Evolutionary conservation across 108 stramenopile species (phyloP).

Genomic region (Bacterosira constricta): DNA sequence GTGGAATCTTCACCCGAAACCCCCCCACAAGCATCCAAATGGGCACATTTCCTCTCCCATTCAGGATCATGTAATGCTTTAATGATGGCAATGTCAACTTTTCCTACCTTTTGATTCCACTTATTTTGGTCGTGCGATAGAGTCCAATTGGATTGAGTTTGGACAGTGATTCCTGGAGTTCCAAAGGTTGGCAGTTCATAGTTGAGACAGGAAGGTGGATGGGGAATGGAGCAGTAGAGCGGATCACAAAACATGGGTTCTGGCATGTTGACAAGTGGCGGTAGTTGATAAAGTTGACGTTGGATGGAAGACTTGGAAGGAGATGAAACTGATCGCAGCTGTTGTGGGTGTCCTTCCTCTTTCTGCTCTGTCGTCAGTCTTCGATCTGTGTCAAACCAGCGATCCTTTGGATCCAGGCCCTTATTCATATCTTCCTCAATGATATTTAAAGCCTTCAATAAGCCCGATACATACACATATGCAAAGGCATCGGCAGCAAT

Average conservation of each 20-base stretch:
- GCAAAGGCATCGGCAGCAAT: constrained; percentile 57
- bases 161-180: constrained; percentile 25
- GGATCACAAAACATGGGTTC: constrained; percentile 44
- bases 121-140: constrained; percentile 41
- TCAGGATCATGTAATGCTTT: constrained; percentile 42
- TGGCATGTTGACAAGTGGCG: constrained; percentile 24
- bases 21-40: constrained; percentile 53
- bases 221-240: constrained; percentile 39
- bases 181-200: constrained; percentile 57
- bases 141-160: constrained; percentile 31
- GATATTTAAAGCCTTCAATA: constrained; percentile 48
- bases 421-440: constrained; percentile 49
- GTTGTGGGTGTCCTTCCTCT: not conserved
- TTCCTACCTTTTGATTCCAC: constrained; percentile 45
- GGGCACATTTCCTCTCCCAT: constrained; percentile 45
- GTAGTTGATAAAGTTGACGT: constrained; percentile 13
- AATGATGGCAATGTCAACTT: constrained; percentile 41
- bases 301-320: not conserved
- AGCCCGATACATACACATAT: constrained; percentile 46
- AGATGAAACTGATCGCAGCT: not conserved
- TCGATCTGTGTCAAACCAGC: constrained; percentile 34
- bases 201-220: constrained; percentile 55
- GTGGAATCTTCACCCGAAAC: constrained; percentile 20
- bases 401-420: constrained; percentile 35
- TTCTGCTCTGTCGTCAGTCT: constrained; percentile 2